Evolutionary conservation across 2,329 filamentous ascomycete species (phyloP).

Genomic region (Stenocarpella maydis): DNA sequence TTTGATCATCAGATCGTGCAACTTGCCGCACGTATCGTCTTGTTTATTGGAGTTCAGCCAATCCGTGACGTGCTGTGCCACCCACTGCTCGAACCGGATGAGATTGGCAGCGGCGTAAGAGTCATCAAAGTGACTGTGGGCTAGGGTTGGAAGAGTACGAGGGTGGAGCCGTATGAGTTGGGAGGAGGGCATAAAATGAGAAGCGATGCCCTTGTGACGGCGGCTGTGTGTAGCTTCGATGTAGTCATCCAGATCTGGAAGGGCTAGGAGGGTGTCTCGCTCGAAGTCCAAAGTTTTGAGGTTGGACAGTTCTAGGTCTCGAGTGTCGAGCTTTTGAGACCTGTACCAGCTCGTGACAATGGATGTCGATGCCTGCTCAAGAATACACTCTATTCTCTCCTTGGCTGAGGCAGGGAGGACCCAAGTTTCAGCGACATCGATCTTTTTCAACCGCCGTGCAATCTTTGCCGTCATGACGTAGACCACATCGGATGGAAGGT

Average conservation of each 20-base stretch:
- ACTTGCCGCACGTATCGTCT: conserved; percentile 40
- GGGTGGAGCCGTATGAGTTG: not conserved
- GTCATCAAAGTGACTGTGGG: conserved; percentile 26
- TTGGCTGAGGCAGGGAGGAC: not conserved
- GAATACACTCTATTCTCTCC: not conserved
- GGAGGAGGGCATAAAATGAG: not conserved
- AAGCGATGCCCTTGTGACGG: not conserved
- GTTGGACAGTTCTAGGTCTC: conserved; percentile 10
- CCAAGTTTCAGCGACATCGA: conserved; percentile 36
- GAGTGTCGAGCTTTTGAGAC: not conserved
- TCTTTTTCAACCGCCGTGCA: conserved; percentile 51
- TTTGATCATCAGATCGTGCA: conserved; percentile 42
- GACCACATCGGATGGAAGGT: conserved; percentile 42
- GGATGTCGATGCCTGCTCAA: not conserved
- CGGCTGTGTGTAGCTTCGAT: not conserved
- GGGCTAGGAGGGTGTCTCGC: conserved; percentile 31
- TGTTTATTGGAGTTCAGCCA: conserved; percentile 48
- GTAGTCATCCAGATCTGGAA: conserved; percentile 34
- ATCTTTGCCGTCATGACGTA: conserved; percentile 55
- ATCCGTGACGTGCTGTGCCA: conserved; percentile 46
- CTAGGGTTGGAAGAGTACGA: not conserved
- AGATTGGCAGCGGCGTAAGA: conserved; percentile 40
- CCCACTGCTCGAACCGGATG: conserved; percentile 58
- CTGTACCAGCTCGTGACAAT: not conserved
- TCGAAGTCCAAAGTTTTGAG: conserved; percentile 37